Evolutionary conservation across 140 eudicot genomes (phyloP), one percentile per base, ranked within the genome.

Genomic region (Flaveria floridana): DNA sequence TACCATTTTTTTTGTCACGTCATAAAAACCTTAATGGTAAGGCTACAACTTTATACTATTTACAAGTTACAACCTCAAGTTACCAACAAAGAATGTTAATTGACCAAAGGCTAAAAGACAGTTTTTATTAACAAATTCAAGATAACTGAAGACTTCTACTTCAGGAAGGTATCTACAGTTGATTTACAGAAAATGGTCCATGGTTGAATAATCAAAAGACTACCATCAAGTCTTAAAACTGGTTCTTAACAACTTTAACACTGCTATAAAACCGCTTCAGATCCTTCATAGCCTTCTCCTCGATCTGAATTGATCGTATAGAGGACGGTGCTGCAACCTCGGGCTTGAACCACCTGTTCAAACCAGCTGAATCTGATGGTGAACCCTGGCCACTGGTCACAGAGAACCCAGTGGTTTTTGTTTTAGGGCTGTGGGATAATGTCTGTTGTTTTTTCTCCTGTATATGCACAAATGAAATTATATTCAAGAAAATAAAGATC

Each of bases 211-310:
- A 53, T 25, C 3, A 25, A 14, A 57, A 10, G 10, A 23, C 64
- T 64, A 30, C n/a, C 59, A 50, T 13, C 39, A 30, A 19, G 41
- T 42, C 55, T 68, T 76, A 89, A 15, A 86, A 84, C 85, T 87
- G 97, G 87, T 89, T 92, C 79, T 82, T 85, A 18, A 92, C 90
- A 61, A 92, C 84, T 79, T 84, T 92, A 64, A 92, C 98, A 68
- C 80, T 84, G 95, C 88, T 86, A 83, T 92, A 92, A 74, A 89
- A 87, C 65, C 98, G 95, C 79, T 81, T 89, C 6, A 92, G 89
- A 78, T 92, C 98, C 81, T 92, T 92, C 50, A 92, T 89, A 8
- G 98, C 98, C 87, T 70, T 87, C 72, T 92, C 98, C 85, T 92
- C 98, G 0, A 92, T 92, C 80, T 92, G 98, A 70, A 92, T 92